These are phyloP conservation scores for Zymoseptoria pseudotritici DNA, from an alignment of 2,329 filamentous ascomycete genomes.

Conservation along the genomic window DNA sequence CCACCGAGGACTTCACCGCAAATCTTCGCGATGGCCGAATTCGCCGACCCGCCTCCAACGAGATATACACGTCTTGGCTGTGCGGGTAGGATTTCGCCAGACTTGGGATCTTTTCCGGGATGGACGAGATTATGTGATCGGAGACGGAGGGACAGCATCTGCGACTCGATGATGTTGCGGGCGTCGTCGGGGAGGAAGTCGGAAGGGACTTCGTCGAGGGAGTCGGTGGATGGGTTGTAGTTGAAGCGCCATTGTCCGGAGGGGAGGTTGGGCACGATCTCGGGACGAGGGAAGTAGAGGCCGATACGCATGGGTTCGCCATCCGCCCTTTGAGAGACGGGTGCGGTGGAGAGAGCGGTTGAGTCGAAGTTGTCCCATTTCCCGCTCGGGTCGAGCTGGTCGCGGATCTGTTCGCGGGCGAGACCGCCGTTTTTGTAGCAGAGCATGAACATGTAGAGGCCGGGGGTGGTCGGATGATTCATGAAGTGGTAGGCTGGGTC, in stretches of 20 bases:
- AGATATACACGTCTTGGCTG: constrained; percentile 89
- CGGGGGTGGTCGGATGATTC: constrained; percentile 86
- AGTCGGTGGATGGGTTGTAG: constrained; percentile 43
- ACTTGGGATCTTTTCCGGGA: constrained; percentile 31
- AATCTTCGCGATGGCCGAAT: constrained; percentile 78
- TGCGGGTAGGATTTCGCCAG: constrained; percentile 55
- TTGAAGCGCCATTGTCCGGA: constrained; percentile 82
- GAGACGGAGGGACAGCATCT: constrained; percentile 82
- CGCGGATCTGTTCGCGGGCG: constrained; percentile 81
- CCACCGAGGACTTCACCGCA: constrained; percentile 84
- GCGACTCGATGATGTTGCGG: constrained; percentile 85
- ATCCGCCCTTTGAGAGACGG: constrained; percentile 54
- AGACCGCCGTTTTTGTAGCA: constrained; percentile 98
- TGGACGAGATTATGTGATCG: constrained; percentile 70
- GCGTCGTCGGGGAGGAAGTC: constrained; percentile 59
- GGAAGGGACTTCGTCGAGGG: constrained; percentile 32
- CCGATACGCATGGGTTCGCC: constrained; percentile 65
- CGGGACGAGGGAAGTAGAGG: constrained; percentile 89
- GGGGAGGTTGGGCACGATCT: constrained; percentile 87
- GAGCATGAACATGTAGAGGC: constrained; percentile 99
- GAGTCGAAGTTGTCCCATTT: constrained; percentile 78
- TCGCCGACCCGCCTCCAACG: constrained; percentile 84
- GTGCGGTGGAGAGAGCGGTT: constrained; percentile 58
- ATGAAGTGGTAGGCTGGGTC: constrained; percentile 94
- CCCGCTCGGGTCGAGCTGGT: constrained; percentile 53